Percentiles rank a stretch among this genome's conserved stretches.
Conservation (phyloP, 768 basidiomycete species). For the Steccherinum ochraceum region DNA sequence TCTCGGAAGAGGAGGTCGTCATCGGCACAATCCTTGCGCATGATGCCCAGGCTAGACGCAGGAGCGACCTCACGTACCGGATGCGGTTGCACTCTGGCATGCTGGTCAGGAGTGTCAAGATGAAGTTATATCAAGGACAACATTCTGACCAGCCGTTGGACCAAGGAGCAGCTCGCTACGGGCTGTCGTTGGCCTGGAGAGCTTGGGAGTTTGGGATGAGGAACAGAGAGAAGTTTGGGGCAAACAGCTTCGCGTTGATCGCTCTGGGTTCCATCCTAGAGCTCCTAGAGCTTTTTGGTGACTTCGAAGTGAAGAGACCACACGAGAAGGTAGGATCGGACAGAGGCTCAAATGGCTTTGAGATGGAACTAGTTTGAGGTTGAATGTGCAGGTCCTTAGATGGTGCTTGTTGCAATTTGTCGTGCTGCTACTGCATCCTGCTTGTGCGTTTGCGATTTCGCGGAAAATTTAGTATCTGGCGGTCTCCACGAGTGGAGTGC, state of each 20-base stretch:
- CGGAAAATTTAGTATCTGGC: too few species aligned
- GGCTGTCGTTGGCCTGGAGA: slow-evolving; percentile 51
- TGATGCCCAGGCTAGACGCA: slow-evolving; percentile 55
- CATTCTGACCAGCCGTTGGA: slow-evolving; percentile 9
- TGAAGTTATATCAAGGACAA: slow-evolving; percentile 21
- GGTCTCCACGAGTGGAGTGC: too few species aligned
- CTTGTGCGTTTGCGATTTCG: too few species aligned
- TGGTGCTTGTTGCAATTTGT: too few species aligned
- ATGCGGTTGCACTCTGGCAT: slow-evolving; percentile 53
- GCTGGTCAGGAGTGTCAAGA: slow-evolving; percentile 46
- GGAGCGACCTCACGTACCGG: slow-evolving; percentile 50
- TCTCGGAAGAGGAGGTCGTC: slow-evolving; percentile 71
- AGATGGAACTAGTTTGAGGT: too few species aligned
- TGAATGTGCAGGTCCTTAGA: too few species aligned
- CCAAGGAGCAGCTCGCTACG: slow-evolving; percentile 17
- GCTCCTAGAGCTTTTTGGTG: slow-evolving; percentile 39
- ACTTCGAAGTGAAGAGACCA: slow-evolving; percentile 15
- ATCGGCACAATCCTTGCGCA: slow-evolving; percentile 69
- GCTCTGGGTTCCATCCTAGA: slow-evolving; percentile 55
- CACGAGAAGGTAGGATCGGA: too few species aligned
- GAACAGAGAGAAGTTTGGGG: slow-evolving; percentile 22
- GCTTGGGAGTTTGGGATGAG: slow-evolving; percentile 55
- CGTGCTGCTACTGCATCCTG: too few species aligned
- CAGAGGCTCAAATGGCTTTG: too few species aligned
- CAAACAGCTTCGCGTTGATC: slow-evolving; percentile 63